A percentile compares a stretch with the other conserved stretches of the same genome.
Evolutionary conservation across 257 asterid genomes (phyloP).

Genomic region (Ligustrum vulgare): DNA sequence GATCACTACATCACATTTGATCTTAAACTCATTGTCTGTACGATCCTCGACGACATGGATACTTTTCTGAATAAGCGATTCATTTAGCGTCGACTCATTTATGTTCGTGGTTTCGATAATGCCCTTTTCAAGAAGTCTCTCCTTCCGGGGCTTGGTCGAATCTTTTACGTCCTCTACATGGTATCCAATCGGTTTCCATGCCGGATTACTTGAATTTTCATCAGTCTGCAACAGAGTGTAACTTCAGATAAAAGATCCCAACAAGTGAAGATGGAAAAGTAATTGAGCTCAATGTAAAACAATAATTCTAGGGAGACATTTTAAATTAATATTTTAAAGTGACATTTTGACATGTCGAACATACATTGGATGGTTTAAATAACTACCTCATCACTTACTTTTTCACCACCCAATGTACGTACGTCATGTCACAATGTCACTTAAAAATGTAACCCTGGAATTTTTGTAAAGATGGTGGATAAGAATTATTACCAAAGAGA

Average conservation of each 20-base stretch:
- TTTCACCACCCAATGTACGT: no score
- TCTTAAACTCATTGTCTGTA: slow-evolving; percentile 25
- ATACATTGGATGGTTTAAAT: no score
- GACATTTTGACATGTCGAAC: no score
- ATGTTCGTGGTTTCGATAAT: slow-evolving; percentile 50
- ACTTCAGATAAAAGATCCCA: neutral
- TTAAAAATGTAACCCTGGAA: no score
- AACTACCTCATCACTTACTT: no score
- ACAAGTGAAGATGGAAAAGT: neutral
- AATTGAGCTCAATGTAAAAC: neutral
- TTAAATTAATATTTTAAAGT: no score
- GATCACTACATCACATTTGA: slow-evolving; percentile 80
- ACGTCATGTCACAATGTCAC: no score
- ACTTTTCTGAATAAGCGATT: slow-evolving; percentile 58
- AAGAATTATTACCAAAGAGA: slow-evolving; percentile 36
- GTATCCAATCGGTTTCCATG: slow-evolving; percentile 78
- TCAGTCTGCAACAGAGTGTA: slow-evolving; percentile 52
- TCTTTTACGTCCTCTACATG: slow-evolving; percentile 37
- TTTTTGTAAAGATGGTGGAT: neutral
- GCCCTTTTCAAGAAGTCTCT: slow-evolving; percentile 77
- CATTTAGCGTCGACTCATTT: slow-evolving; percentile 52
- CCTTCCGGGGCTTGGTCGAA: slow-evolving; percentile 15
- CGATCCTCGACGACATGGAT: slow-evolving; percentile 42
- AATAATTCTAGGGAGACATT: no score
- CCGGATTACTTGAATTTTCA: slow-evolving; percentile 59